Percentiles rank a stretch among this genome's conserved stretches.
These are phyloP conservation scores for Phlegmacium glaucopus DNA, from an alignment of 768 basidiomycete genomes.

Conservation along the genomic window DNA sequence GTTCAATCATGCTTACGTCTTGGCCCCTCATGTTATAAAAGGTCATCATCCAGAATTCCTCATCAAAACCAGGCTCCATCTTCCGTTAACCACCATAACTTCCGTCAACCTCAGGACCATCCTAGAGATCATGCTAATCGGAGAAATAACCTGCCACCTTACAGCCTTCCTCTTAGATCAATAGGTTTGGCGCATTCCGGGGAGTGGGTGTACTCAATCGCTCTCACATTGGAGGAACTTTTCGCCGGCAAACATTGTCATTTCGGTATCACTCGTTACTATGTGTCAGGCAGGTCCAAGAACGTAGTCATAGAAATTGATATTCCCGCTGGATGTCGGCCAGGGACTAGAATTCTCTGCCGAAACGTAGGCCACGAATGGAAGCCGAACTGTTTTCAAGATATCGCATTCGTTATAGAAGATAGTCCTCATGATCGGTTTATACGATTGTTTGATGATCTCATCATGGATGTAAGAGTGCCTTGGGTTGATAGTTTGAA, in stretches of 20 bases:
- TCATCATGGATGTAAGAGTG: conserved; percentile 51
- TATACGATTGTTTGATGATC: conserved; percentile 51
- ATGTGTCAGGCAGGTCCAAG: conserved; percentile 46
- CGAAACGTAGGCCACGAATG: conserved; percentile 66
- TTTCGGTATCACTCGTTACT: conserved; percentile 57
- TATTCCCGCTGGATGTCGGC: conserved; percentile 58
- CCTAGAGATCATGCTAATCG: conserved; percentile 3
- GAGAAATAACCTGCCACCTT: conserved; percentile 20
- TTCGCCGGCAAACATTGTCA: conserved; percentile 51
- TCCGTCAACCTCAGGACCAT: conserved; percentile 3
- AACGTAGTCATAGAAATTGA: conserved; percentile 57
- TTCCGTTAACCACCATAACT: conserved; percentile 4
- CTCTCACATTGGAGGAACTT: conserved; percentile 59
- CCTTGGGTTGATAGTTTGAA: conserved; percentile 51
- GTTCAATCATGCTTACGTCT: too few relatives aligned
- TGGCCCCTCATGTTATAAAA: too few relatives aligned
- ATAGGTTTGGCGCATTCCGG: conserved; percentile 41
- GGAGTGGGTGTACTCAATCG: conserved; percentile 69
- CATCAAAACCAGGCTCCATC: too few relatives aligned
- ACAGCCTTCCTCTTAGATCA: conserved; percentile 37
- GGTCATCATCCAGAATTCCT: too few relatives aligned
- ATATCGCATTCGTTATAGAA: conserved; percentile 65
- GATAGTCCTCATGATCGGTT: conserved; percentile 57
- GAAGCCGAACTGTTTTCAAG: conserved; percentile 52
- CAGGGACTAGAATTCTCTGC: conserved; percentile 58